Conservation (phyloP, 495 filamentous ascomycete genomes). For the Penicillium chermesinum region DNA sequence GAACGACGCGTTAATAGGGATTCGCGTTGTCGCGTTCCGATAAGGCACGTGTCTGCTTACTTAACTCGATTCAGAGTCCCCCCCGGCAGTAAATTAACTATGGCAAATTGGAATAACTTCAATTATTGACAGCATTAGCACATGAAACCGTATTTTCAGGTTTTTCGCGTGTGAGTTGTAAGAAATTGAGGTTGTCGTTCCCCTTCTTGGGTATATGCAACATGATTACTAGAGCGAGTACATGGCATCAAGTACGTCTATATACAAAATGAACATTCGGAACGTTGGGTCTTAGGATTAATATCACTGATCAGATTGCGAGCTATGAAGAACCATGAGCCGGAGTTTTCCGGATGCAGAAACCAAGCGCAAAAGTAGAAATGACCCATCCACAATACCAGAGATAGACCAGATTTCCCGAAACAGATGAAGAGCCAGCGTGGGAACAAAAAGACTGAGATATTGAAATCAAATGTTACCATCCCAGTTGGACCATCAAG, state of each 20-base stretch:
- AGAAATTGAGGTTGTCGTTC: not conserved
- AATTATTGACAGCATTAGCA: no score
- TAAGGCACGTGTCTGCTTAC: slow-evolving; percentile 24
- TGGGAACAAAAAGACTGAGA: not conserved
- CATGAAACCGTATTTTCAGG: no score
- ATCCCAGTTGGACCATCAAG: slow-evolving; percentile 15
- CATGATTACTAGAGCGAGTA: not conserved
- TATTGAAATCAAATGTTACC: slow-evolving; percentile 6
- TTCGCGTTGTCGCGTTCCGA: slow-evolving; percentile 24
- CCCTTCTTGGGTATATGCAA: not conserved
- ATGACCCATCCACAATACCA: not conserved
- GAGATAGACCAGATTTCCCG: not conserved
- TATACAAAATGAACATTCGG: not conserved
- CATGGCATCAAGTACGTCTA: no score
- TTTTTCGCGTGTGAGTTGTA: no score
- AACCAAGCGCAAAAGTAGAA: not conserved
- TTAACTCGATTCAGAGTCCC: slow-evolving; percentile 4
- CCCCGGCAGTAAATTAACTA: no score
- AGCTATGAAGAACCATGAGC: slow-evolving; percentile 6
- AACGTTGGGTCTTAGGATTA: slow-evolving; percentile 12
- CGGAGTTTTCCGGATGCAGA: slow-evolving; percentile 12
- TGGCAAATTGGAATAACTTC: no score
- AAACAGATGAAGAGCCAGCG: not conserved
- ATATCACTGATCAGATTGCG: slow-evolving; percentile 12
- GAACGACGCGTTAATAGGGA: slow-evolving; percentile 21